Percentiles rank a stretch among this genome's conserved stretches.
Conservation (phyloP, 164 flowering plant genomes). For the Houttuynia cordata region DNA sequence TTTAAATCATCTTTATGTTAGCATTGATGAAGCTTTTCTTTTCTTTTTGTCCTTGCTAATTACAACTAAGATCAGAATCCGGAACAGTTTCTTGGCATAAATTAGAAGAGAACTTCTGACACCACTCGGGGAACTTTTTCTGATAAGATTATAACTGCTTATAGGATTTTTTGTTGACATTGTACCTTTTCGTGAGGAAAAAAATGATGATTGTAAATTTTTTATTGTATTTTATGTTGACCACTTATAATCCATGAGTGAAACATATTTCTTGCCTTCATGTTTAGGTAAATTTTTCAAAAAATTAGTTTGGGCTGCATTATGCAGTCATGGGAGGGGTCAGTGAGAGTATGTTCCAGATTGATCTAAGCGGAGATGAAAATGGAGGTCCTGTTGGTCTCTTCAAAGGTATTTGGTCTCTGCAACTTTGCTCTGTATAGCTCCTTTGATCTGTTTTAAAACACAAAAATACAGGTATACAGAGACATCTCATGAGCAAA, state of each 20-base stretch:
- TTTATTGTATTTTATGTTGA: too few relatives aligned
- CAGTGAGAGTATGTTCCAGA: slow-evolving; percentile 74
- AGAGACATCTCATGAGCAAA: not conserved
- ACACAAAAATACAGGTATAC: too few relatives aligned
- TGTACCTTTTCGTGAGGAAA: not conserved
- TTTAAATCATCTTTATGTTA: not conserved
- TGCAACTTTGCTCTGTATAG: not conserved
- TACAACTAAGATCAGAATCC: not conserved
- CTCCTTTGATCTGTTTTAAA: too few relatives aligned
- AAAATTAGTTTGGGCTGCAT: slow-evolving; percentile 82
- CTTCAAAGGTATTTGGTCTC: slow-evolving; percentile 54
- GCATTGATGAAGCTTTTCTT: slow-evolving; percentile 4
- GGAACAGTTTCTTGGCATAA: not conserved
- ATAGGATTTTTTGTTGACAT: not conserved
- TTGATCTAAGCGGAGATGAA: slow-evolving; percentile 69
- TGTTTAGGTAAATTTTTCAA: slow-evolving; percentile 40
- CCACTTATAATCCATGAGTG: too few relatives aligned
- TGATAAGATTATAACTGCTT: too few relatives aligned
- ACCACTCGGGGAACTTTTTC: too few relatives aligned
- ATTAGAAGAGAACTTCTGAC: not conserved
- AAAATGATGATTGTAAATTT: not conserved
- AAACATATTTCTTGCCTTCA: too few relatives aligned
- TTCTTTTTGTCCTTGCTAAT: slow-evolving; percentile 1
- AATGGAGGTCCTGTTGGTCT: slow-evolving; percentile 72
- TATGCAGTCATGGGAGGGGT: slow-evolving; percentile 99